These are phyloP conservation scores for Stachybotrys chartarum DNA, from an alignment of 2,329 filamentous ascomycete species.

Conservation along the genomic window DNA sequence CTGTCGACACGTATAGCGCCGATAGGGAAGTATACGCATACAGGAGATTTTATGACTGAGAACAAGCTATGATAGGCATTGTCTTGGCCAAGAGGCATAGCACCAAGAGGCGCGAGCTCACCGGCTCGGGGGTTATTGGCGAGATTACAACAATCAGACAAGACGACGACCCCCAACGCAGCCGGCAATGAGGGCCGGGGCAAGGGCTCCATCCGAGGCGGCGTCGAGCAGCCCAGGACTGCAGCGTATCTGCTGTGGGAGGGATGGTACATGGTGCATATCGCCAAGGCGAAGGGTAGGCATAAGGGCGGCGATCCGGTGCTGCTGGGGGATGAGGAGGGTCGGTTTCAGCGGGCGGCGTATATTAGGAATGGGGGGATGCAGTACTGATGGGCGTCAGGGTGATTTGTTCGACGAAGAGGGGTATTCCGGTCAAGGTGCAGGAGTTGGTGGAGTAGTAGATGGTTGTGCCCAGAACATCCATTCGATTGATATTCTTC, in stretches of 20 bases:
- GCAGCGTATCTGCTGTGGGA: constrained; percentile 34
- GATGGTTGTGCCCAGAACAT: no score
- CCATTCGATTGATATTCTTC: no score
- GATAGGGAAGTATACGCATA: no score
- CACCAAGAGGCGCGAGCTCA: constrained; percentile 38
- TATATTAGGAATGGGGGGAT: constrained; percentile 36
- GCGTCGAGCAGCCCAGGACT: constrained; percentile 26
- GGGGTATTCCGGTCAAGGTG: constrained; percentile 13
- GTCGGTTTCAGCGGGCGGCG: constrained; percentile 30
- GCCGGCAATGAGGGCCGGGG: background rate
- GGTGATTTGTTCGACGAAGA: constrained; percentile 31
- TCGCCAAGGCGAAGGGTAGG: constrained; percentile 30
- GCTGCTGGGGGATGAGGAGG: constrained; percentile 27
- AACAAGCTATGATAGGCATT: constrained; percentile 17
- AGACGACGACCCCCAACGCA: background rate
- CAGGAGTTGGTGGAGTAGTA: constrained; percentile 14
- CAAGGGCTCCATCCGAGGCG: constrained; percentile 24
- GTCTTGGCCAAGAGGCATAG: constrained; percentile 23
- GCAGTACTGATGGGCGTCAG: constrained; percentile 36
- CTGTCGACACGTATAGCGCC: no score
- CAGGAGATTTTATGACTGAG: constrained; percentile 28
- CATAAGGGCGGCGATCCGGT: constrained; percentile 41
- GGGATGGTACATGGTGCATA: constrained; percentile 31
- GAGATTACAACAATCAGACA: constrained; percentile 29
- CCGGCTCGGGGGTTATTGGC: constrained; percentile 36